phyloP scores from a whole-genome alignment of 2,329 filamentous ascomycete genomes.

The Pyrenophora graminea region DNA sequence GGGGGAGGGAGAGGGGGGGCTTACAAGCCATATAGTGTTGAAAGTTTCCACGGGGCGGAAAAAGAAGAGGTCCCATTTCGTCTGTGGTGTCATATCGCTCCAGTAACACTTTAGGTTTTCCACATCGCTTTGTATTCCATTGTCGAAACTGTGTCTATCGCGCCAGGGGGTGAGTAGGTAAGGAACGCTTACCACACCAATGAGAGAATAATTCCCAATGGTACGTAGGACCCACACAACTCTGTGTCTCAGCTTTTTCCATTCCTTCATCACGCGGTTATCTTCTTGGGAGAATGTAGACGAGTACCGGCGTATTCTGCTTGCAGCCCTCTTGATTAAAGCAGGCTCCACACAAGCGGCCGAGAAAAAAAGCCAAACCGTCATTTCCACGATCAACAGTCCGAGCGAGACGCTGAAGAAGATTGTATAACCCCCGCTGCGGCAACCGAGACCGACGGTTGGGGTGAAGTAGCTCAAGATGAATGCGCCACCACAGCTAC shows the following conservation, averaged over 20 bases:
- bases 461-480: constrained; percentile 52
- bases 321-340: constrained; percentile 12
- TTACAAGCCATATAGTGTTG: constrained; percentile 46
- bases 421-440: constrained; percentile 51
- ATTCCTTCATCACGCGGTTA: constrained; percentile 6
- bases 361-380: constrained; percentile 40
- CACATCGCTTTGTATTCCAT: constrained; percentile 4
- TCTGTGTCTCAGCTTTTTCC: constrained; percentile 15
- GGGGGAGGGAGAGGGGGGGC: background rate
- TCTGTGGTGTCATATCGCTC: constrained; percentile 18
- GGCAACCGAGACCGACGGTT: constrained; percentile 51
- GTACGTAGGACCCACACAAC: constrained; percentile 7
- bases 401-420: constrained; percentile 42
- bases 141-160: constrained; percentile 5
- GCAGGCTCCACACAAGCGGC: constrained; percentile 18
- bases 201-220: constrained; percentile 8
- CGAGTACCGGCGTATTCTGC: constrained; percentile 21
- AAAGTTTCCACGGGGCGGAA: constrained; percentile 39
- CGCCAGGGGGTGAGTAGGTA: constrained; percentile 12
- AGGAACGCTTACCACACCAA: constrained; percentile 6
- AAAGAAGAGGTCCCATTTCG: constrained; percentile 35
- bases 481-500: constrained; percentile 47
- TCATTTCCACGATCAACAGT: constrained; percentile 46
- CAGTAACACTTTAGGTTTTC: constrained; percentile 8
- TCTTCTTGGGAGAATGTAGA: constrained; percentile 14